Evolutionary conservation across 352 stramenopile species (phyloP).

Genomic region (Phytopythium ostracodes): DNA sequence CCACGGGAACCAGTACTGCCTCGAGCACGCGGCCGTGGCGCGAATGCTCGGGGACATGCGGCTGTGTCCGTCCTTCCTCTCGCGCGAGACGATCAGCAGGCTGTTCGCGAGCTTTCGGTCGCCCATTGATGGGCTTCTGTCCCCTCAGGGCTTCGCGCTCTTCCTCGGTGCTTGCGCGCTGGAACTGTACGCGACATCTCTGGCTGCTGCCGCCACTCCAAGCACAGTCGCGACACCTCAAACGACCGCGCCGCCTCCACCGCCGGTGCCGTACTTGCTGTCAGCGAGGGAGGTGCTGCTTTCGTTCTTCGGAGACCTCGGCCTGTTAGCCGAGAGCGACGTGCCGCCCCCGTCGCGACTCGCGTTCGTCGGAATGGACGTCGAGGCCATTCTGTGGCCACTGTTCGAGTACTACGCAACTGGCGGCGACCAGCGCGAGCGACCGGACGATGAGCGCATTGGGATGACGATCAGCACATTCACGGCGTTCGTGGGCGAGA

Average conservation of each 20-base stretch:
- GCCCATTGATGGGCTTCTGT: slow-evolving; percentile 26
- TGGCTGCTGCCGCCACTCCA: not conserved
- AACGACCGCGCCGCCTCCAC: slow-evolving; percentile 7
- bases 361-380: slow-evolving; percentile 65
- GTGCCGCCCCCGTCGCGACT: slow-evolving; percentile 27
- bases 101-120: slow-evolving; percentile 43
- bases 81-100: slow-evolving; percentile 37
- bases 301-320: slow-evolving; percentile 66
- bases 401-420: slow-evolving; percentile 76
- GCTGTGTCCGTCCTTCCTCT: slow-evolving; percentile 49
- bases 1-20: slow-evolving; percentile 44
- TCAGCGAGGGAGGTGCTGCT: slow-evolving; percentile 62
- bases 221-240: not conserved
- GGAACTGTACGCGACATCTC: slow-evolving; percentile 42
- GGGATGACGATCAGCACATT: slow-evolving; percentile 50
- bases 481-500: slow-evolving; percentile 63
- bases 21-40: slow-evolving; percentile 30
- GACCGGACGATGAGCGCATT: slow-evolving; percentile 28
- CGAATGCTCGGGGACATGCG: slow-evolving; percentile 63
- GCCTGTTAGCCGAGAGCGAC: slow-evolving; percentile 43
- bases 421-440: slow-evolving; percentile 5
- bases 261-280: slow-evolving; percentile 22
- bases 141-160: slow-evolving; percentile 40
- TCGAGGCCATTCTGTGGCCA: slow-evolving; percentile 71
- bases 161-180: slow-evolving; percentile 62